Conservation (phyloP, 208 protist species). For the Novymonas esmeraldas region DNA sequence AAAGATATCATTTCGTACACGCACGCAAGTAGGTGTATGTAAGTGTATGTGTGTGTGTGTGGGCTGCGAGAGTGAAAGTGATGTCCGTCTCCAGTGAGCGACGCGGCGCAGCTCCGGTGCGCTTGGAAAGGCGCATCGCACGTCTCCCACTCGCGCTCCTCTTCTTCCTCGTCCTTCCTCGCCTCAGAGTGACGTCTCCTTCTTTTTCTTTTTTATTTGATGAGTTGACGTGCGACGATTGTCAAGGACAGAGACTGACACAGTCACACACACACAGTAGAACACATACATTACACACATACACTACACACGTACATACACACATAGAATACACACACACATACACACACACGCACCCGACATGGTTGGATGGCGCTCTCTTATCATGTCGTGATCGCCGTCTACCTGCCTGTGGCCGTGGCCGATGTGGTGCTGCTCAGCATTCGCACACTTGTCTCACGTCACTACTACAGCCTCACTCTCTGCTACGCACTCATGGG, state of each 20-base stretch:
- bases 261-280: no score
- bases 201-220: no score
- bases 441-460: constrained; percentile 31
- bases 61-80: neutral
- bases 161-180: no score
- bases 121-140: no score
- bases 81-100: neutral
- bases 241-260: no score
- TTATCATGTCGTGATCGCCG: constrained; percentile 16
- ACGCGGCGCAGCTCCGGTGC: no score
- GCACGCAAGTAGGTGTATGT: neutral
- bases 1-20: no score
- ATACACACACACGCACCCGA: neutral
- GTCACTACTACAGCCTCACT: constrained; percentile 16
- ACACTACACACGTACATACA: neutral
- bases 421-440: constrained; percentile 47
- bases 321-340: neutral
- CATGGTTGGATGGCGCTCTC: constrained; percentile 12
- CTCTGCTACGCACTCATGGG: constrained; percentile 38
- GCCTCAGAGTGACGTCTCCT: no score
- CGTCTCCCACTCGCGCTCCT: no score
- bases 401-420: constrained; percentile 28
- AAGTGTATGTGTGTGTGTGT: neutral
- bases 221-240: no score
- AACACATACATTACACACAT: neutral